Evolutionary conservation across 1,284 basidiomycete species (phyloP), one percentile per base, ranked within the genome.

Genomic region (Tilletiaria anomala): DNA sequence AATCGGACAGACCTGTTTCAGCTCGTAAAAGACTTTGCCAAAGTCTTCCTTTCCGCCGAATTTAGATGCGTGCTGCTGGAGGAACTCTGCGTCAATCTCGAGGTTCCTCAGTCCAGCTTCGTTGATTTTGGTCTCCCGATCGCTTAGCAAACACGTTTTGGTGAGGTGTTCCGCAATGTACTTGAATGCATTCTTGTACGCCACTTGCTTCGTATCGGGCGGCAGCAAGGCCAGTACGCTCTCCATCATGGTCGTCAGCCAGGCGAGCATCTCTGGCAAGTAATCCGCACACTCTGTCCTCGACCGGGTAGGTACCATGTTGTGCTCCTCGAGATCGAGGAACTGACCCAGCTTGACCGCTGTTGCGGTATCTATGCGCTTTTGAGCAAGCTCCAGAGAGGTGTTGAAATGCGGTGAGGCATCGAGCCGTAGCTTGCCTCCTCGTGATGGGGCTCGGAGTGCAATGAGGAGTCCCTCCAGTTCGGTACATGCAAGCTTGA

Each of bases 161-260:
- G 89, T 82, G 24, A 97, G 71, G 51, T 80, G 82, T 42, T 80
- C 76, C 0, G 86, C 81, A 43, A 96, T 84, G 61, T 91, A 84
- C 23, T 74, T 71, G 31, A 91, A 74, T 11, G 91, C 88, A 29
- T 78, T 81, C 51, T 76, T 75, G 68, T 93, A 97, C 11, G 85
- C 83, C 48, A 82, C 78, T 37, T 83, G 80, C 69, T 91, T 91
- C 68, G 87, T 82, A 5, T 72, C 70, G 44, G 85, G 79, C 47
- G 70, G 70, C 24, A 76, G 53, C 6, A 84, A 79, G 60, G 93
- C 80, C 38, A 83, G 74, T 15, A 96, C 79, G 21, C 83, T 83
- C 67, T 96, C 91, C 52, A 97, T 87, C 52, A 94, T 85, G 1
- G 89, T 93, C 31, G 82, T 86, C 34, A 97, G 73, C 83, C 91